A percentile compares a stretch with the other conserved stretches of the same genome.
Evolutionary conservation across 2,329 filamentous ascomycete species (phyloP).

Genomic region (Triangularia verruculosa): DNA sequence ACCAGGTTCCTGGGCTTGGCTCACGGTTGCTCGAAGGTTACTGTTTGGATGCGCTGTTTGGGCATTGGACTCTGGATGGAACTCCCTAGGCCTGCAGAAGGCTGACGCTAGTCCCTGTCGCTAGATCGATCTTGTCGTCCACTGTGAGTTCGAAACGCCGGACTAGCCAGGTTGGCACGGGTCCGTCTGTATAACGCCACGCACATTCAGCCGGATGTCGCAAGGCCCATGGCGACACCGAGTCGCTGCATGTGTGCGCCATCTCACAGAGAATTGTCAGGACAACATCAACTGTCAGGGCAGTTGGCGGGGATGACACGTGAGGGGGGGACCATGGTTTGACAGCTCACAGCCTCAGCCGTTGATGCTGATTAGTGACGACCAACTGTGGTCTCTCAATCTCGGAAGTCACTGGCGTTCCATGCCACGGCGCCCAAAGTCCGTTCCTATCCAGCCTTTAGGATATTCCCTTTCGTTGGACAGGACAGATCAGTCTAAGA

Average conservation of each 20-base stretch:
- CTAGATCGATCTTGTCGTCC: constrained; percentile 19
- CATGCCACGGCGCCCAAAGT: not conserved
- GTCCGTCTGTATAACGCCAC: constrained; percentile 25
- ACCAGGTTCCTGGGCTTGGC: not conserved
- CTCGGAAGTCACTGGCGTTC: not conserved
- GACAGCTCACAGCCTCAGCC: not conserved
- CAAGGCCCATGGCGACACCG: not conserved
- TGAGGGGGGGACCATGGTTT: not conserved
- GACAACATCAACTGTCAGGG: constrained; percentile 3
- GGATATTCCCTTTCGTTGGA: not conserved
- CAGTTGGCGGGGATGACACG: not conserved
- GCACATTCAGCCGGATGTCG: constrained; percentile 25
- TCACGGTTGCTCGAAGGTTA: not conserved
- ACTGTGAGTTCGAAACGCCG: constrained; percentile 24
- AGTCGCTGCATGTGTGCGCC: not conserved
- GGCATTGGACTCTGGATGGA: not conserved
- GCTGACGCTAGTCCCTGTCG: constrained; percentile 23
- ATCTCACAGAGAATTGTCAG: not conserved
- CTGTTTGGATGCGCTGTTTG: not conserved
- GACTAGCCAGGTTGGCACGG: constrained; percentile 25
- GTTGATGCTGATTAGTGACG: not conserved
- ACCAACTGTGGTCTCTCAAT: not conserved
- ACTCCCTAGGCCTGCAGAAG: constrained; percentile 31
- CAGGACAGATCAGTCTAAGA: not conserved
- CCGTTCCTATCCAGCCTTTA: not conserved